Base-by-base conservation (phyloP, 305 asterid species). In the Lippia alba region DNA sequence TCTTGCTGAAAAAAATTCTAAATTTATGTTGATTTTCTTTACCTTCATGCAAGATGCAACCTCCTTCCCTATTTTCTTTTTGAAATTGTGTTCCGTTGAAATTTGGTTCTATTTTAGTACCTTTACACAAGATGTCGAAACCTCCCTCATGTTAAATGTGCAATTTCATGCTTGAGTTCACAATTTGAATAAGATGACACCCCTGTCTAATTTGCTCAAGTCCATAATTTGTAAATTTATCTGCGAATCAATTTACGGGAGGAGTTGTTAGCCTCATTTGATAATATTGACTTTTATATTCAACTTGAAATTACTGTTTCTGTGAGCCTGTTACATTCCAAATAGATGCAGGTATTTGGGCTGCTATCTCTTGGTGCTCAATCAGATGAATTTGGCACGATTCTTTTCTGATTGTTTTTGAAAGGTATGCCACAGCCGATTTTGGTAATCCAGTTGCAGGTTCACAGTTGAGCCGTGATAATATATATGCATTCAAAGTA, bases 341-440 rank as follows among this genome's bases (percentile, higher is more conserved):
- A 71, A 79, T 82, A 82, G 80, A 66, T 90, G 91, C 96, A 88
- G 91, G 91, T 86, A 46, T 67, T 55, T 61, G 67, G 75, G 86
- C 89, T 70, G 91, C 79, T 69, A 68, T 75, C 51, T 78, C 79
- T 57, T 77, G 92, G 86, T 78, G 84, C 87, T 74, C 83, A 71
- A 54, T 74, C 85, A 65, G 89, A 82, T 82, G 90, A 82, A 56
- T 83, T 40, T 85, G 87, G 75, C 81, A 74, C 70, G 76, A 84
- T 85, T 77, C 66, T 83, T 56, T 73, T 80, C 82, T 84, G 83
- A 78, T 80, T 70, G 40, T 79, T 57, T 75, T 48, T 73, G 40
- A 77, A 79, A 86, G 95, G 95, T 86, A 86, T 85, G 95, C 87
- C 24, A 20, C 67, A 44, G 67, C 64, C 54, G 76, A 69, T 64